Evolutionary conservation across 768 basidiomycete species (phyloP).

Genomic region (Phlegmacium glaucopus): DNA sequence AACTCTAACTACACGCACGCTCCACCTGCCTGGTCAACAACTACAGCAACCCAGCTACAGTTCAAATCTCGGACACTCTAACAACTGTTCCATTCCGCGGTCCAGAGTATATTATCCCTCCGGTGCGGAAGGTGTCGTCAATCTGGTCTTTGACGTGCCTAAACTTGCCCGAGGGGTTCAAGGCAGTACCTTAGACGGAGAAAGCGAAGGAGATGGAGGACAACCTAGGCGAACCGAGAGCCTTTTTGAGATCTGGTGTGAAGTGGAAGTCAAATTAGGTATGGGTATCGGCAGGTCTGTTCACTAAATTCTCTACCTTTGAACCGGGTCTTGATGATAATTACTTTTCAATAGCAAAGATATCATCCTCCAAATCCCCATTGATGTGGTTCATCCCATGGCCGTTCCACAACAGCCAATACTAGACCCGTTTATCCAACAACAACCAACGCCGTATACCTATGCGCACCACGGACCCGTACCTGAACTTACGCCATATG

Average conservation of each 20-base stretch:
- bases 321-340: constrained; percentile 1
- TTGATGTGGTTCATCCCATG: constrained; percentile 61
- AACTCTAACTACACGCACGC: constrained; percentile 53
- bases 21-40: constrained; percentile 48
- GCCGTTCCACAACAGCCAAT: constrained; percentile 32
- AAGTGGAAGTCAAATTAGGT: constrained; percentile 57
- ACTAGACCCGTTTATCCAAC: constrained; percentile 4
- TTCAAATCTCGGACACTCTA: constrained; percentile 67
- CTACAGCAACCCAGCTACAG: constrained; percentile 30
- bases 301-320: neutral
- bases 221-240: constrained; percentile 37
- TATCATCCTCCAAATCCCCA: constrained; percentile 59
- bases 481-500: constrained; percentile 20
- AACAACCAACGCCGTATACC: constrained; percentile 9
- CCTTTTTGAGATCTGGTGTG: constrained; percentile 68
- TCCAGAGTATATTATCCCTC: constrained; percentile 69
- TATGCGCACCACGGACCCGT: constrained; percentile 17
- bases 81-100: constrained; percentile 70
- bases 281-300: constrained; percentile 69
- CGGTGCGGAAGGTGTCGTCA: constrained; percentile 75
- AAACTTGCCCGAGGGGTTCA: constrained; percentile 57
- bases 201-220: constrained; percentile 29
- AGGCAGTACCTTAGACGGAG: constrained; percentile 50
- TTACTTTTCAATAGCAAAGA: constrained; percentile 56
- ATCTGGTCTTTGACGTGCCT: constrained; percentile 77